Evolutionary conservation across 2,329 filamentous ascomycete genomes (phyloP).

Genomic region (Xylariaceae sp.): DNA sequence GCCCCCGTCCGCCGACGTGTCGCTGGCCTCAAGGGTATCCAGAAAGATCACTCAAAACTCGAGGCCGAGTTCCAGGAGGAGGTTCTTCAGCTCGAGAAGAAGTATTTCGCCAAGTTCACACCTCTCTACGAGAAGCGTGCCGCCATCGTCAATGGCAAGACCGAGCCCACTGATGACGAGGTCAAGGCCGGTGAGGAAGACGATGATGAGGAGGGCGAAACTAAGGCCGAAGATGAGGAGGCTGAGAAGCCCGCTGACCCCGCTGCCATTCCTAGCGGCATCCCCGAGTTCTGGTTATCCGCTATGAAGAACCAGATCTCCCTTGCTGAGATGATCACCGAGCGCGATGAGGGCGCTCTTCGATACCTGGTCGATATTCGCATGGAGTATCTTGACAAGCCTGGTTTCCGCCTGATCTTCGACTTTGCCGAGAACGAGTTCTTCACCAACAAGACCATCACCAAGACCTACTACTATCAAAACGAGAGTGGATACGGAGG

Average conservation of each 20-base stretch:
- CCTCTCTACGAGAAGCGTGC: slow-evolving; percentile 95
- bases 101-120: slow-evolving; percentile 98
- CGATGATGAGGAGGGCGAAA: slow-evolving; percentile 61
- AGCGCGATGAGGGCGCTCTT: slow-evolving; percentile 90
- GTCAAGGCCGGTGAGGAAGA: slow-evolving; percentile 81
- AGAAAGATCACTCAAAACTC: slow-evolving; percentile 97
- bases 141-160: slow-evolving; percentile 81
- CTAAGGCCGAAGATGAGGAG: slow-evolving; percentile 49
- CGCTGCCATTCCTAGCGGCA: slow-evolving; percentile 63
- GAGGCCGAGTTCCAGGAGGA: slow-evolving; percentile 99
- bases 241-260: slow-evolving; percentile 51
- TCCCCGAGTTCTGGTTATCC: slow-evolving; percentile 98
- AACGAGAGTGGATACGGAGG: slow-evolving; percentile 98
- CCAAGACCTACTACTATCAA: slow-evolving; percentile 99
- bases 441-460: slow-evolving; percentile 95
- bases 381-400: slow-evolving; percentile 99
- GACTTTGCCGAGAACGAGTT: slow-evolving; percentile 93
- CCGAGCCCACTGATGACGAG: slow-evolving; percentile 84
- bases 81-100: slow-evolving; percentile 96
- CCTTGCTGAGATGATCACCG: slow-evolving; percentile 96
- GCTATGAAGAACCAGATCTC: slow-evolving; percentile 99
- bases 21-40: slow-evolving; percentile 91
- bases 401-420: slow-evolving; percentile 97
- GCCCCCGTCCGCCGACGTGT: slow-evolving; percentile 86
- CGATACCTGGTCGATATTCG: slow-evolving; percentile 88